A percentile compares a stretch with the other conserved stretches of the same genome.
Evolutionary conservation across 2,329 filamentous ascomycete species (phyloP).

Genomic region (Arthrobotrys conoides): DNA sequence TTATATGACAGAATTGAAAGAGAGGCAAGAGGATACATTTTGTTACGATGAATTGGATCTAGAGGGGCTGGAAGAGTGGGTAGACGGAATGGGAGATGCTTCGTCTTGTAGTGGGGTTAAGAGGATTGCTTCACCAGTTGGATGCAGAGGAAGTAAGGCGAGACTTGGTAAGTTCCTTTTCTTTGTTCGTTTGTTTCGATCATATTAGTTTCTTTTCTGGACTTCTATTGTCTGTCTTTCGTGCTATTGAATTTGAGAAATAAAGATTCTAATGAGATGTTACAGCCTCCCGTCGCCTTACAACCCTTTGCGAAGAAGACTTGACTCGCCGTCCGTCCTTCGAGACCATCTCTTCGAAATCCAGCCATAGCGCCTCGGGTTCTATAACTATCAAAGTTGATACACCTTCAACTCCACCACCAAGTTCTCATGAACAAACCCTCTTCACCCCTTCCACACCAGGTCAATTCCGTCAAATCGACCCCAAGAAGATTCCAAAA

Average conservation of each 20-base stretch:
- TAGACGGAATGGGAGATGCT: background rate
- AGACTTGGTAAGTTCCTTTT: constrained; percentile 41
- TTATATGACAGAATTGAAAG: constrained; percentile 49
- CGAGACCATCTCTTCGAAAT: constrained; percentile 38
- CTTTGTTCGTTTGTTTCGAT: background rate
- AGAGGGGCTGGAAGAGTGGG: constrained; percentile 45
- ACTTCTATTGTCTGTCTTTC: background rate
- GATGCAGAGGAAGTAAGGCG: background rate
- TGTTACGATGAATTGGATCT: constrained; percentile 56
- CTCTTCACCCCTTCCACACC: constrained; percentile 8
- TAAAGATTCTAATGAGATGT: constrained; percentile 18
- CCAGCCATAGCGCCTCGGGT: constrained; percentile 11
- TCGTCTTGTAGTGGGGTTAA: background rate
- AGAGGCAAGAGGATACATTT: constrained; percentile 50
- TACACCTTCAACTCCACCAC: constrained; percentile 37
- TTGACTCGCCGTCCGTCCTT: constrained; percentile 24
- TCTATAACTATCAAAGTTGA: constrained; percentile 53
- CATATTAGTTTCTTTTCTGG: too few species aligned
- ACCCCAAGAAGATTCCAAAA: constrained; percentile 57
- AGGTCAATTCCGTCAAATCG: constrained; percentile 49
- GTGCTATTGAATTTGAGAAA: background rate
- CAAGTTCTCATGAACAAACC: constrained; percentile 11
- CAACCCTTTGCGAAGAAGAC: constrained; percentile 47
- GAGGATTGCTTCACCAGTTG: constrained; percentile 50
- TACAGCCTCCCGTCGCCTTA: constrained; percentile 43